Percentiles rank a stretch among this genome's conserved stretches.
phyloP scores from a whole-genome alignment of 2,329 filamentous ascomycete genomes.

The Pseudogymnoascus sp. region DNA sequence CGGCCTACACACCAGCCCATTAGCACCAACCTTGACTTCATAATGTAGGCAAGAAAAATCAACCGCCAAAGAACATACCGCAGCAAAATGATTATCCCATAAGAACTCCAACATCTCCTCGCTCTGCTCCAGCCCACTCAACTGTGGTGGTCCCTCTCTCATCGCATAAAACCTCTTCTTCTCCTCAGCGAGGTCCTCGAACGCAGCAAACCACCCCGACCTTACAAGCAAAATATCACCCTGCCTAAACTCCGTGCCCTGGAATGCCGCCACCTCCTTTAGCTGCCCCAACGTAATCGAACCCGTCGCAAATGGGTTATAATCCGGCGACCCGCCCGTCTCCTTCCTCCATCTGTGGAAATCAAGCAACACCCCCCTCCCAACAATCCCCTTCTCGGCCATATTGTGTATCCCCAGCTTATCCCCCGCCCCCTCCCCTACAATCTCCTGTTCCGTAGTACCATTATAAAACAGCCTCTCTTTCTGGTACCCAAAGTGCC shows the following conservation, averaged over 20 bases:
- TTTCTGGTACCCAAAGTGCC: slow-evolving; percentile 44
- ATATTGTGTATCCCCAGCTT: slow-evolving; percentile 38
- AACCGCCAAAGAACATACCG: slow-evolving; percentile 13
- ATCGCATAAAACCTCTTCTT: slow-evolving; percentile 25
- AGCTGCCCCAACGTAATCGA: slow-evolving; percentile 33
- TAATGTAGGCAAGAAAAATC: slow-evolving; percentile 31
- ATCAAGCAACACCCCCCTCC: slow-evolving; percentile 46
- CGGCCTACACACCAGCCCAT: slow-evolving; percentile 22
- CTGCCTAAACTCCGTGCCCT: slow-evolving; percentile 39
- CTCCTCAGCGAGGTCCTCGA: slow-evolving; percentile 19
- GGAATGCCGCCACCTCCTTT: slow-evolving; percentile 34
- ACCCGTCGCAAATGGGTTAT: slow-evolving; percentile 30
- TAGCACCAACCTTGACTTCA: slow-evolving; percentile 36
- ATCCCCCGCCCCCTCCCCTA: slow-evolving; percentile 22
- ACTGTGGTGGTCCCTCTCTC: slow-evolving; percentile 26
- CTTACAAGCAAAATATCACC: slow-evolving; percentile 44
- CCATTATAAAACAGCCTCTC: slow-evolving; percentile 33
- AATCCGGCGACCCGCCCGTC: slow-evolving; percentile 30
- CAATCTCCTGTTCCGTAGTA: slow-evolving; percentile 33
- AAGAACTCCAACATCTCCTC: slow-evolving; percentile 29
- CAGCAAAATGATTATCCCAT: slow-evolving; percentile 28
- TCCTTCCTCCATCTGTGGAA: slow-evolving; percentile 35
- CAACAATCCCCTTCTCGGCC: slow-evolving; percentile 46
- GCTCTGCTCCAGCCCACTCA: slow-evolving; percentile 26
- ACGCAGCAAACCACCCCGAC: slow-evolving; percentile 29